These are phyloP conservation scores for Marasmius sp. DNA, from an alignment of 1,284 basidiomycete species.

Conservation along the genomic window DNA sequence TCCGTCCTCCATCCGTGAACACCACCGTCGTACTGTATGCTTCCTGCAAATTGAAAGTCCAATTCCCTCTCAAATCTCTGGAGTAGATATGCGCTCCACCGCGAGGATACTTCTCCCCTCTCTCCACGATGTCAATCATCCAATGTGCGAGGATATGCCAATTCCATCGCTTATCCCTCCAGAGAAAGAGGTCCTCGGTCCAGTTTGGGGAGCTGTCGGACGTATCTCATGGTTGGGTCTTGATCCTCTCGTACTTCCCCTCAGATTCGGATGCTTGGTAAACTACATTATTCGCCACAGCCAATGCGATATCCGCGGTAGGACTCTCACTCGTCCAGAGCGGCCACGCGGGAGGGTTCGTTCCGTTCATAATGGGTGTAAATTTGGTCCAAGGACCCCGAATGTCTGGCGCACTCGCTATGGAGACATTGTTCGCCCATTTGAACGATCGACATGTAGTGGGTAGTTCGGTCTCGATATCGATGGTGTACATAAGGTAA, in stretches of 20 bases:
- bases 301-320: neutral
- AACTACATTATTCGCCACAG: neutral
- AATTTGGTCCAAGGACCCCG: neutral
- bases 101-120: neutral
- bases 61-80: neutral
- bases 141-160: neutral
- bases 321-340: neutral
- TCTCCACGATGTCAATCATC: neutral
- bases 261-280: neutral
- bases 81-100: neutral
- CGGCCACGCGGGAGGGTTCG: neutral
- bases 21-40: neutral
- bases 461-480: neutral
- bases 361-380: neutral
- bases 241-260: neutral
- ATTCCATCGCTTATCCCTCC: neutral
- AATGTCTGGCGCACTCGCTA: neutral
- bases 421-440: neutral
- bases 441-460: neutral
- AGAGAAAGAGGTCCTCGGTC: neutral
- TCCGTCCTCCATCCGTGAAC: neutral
- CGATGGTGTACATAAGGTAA: neutral
- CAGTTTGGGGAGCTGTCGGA: neutral
- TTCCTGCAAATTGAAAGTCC: neutral
- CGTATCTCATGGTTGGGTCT: neutral